Percentiles rank a stretch among this genome's conserved stretches.
phyloP scores from a whole-genome alignment of 1,284 basidiomycete species.

The Spongispora temasekensis region DNA sequence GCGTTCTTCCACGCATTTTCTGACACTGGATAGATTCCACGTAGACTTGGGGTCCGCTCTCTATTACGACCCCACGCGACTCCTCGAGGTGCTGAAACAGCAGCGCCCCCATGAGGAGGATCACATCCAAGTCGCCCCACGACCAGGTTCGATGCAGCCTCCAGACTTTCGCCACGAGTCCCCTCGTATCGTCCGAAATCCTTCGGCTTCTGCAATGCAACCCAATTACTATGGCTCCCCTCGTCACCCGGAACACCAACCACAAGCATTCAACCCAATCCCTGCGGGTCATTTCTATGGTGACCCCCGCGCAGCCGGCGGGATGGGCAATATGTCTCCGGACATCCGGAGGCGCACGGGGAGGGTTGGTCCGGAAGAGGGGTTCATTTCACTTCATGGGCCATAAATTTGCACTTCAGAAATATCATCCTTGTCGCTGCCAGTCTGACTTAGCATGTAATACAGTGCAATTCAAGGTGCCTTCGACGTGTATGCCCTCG shows the following conservation, averaged over 20 bases:
- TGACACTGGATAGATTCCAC: conserved; percentile 42
- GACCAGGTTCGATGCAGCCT: conserved; percentile 34
- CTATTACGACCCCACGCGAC: conserved; percentile 51
- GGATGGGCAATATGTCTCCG: conserved; percentile 40
- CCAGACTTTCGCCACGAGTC: conserved; percentile 37
- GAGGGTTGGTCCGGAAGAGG: conserved; percentile 35
- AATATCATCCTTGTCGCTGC: conserved; percentile 5
- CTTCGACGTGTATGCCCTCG: background rate
- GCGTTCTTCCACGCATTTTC: conserved; percentile 1
- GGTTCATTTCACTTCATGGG: conserved; percentile 37
- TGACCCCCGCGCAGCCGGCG: conserved; percentile 29
- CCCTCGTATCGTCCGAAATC: conserved; percentile 31
- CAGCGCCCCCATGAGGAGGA: conserved; percentile 34
- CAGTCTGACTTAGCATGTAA: too few species aligned
- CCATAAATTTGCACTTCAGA: conserved; percentile 21
- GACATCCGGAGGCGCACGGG: conserved; percentile 39
- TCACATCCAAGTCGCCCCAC: conserved; percentile 21
- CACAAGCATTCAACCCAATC: conserved; percentile 31
- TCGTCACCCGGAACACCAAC: conserved; percentile 37
- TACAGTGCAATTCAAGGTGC: too few species aligned
- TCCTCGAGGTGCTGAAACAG: conserved; percentile 44
- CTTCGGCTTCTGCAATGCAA: conserved; percentile 27
- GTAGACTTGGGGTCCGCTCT: conserved; percentile 50
- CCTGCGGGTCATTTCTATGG: conserved; percentile 40
- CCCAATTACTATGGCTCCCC: conserved; percentile 39